Conservation (phyloP, 2,329 filamentous ascomycete species). For the Catunica adiposa region DNA sequence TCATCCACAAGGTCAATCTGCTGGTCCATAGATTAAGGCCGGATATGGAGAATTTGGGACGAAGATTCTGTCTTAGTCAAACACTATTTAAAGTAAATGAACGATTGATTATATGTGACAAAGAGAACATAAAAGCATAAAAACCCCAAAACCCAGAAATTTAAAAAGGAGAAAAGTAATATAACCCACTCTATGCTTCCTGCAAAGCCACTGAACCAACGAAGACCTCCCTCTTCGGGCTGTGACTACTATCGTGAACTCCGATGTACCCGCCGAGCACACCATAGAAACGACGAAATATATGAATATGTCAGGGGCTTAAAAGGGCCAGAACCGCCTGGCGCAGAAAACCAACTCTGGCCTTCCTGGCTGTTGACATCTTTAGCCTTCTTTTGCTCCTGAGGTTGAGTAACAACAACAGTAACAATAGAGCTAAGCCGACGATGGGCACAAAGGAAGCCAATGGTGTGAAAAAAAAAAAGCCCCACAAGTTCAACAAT, state of each 20-base stretch:
- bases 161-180: no score
- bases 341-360: no score
- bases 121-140: neutral
- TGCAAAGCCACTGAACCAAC: no score
- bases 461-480: neutral
- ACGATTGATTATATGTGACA: neutral
- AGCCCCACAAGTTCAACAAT: neutral
- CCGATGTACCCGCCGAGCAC: neutral
- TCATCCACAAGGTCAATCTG: neutral
- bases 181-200: no score
- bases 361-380: neutral
- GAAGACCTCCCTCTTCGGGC: no score
- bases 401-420: neutral
- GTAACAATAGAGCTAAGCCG: conserved; percentile 2
- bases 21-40: neutral
- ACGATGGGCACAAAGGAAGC: neutral
- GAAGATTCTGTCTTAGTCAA: no score
- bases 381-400: neutral
- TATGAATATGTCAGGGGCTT: no score
- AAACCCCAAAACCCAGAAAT: neutral
- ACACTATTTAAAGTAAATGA: neutral
- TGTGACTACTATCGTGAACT: neutral
- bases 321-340: no score
- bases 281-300: no score
- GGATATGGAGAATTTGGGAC: neutral